Evolutionary conservation across 768 basidiomycete species (phyloP), one percentile per base, ranked within the genome.

Genomic region (Crepidotus variabilis): DNA sequence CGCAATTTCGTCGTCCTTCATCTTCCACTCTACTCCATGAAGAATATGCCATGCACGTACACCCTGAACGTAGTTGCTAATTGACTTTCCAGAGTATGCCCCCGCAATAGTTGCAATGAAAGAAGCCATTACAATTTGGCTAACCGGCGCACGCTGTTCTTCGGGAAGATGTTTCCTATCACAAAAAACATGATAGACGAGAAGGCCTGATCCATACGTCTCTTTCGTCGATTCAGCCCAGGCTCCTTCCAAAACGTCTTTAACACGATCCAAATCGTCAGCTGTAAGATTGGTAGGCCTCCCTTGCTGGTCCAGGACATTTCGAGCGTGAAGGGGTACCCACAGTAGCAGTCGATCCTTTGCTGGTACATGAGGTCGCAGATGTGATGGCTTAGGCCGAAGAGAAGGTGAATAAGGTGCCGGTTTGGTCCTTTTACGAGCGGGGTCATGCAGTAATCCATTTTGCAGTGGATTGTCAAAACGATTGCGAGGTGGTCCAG

Each of bases 1-100:
- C 0, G 72, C 63, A 8, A 75, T 28, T 18, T 72, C 63, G 0
- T 45, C 47, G 0, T 66, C 47, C 21, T 74, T 60, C 1, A 72
- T 54, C 1, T n/a, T 48, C 73, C 74, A 80, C 0, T 21, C 39
- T 0, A 75, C 6, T 0, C 76, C 66, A 55, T 83, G 78, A 0
- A 81, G 51, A 1, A 74, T 63, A 58, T 83, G 78, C 79, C 79
- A 83, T 2, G 79, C 78, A 1, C 71, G 60, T 0, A 81, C 45
- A 0, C 72, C 74, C 1, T 60, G 57, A 0, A 78, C 20, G 54
- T 76, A 78, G 63, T 78, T 79, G 1, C 50, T 36, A 0, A 80
- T 58, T 0, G 75, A 67, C 11, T 52, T 58, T 0, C 65, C 66
- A 0, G 75, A 55, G 55, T 75, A 75, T 0, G 67, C 33, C 0